These are phyloP conservation scores for Fragosphaeria purpurea DNA, from an alignment of 2,329 filamentous ascomycete genomes.

Conservation along the genomic window DNA sequence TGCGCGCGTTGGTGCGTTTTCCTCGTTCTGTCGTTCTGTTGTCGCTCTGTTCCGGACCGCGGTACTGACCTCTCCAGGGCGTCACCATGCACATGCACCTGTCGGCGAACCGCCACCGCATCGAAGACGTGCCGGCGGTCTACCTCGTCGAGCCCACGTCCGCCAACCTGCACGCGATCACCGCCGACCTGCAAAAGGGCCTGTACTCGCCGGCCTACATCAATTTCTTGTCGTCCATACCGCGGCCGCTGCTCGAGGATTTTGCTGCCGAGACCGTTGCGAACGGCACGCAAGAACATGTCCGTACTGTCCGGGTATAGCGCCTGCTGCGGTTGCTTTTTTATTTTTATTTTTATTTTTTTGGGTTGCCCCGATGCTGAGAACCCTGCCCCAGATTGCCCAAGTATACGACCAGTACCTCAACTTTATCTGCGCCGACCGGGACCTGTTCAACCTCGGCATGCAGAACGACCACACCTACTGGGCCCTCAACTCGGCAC, in stretches of 20 bases:
- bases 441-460: constrained; percentile 87
- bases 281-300: constrained; percentile 65
- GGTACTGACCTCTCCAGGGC: constrained; percentile 32
- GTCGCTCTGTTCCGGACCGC: not conserved
- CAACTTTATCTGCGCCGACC: constrained; percentile 93
- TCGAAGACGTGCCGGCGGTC: constrained; percentile 91
- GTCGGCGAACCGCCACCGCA: constrained; percentile 70
- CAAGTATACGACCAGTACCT: constrained; percentile 95
- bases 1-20: constrained; percentile 55
- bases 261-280: constrained; percentile 83
- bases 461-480: constrained; percentile 88
- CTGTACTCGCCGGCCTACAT: constrained; percentile 91
- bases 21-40: not conserved
- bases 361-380: not conserved
- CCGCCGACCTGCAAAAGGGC: constrained; percentile 72
- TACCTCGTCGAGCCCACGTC: constrained; percentile 88
- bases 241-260: constrained; percentile 82
- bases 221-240: constrained; percentile 93
- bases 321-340: no score
- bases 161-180: constrained; percentile 73
- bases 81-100: constrained; percentile 94
- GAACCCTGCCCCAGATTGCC: constrained; percentile 49
- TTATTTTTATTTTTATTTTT: no score
- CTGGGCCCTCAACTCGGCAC: constrained; percentile 89
- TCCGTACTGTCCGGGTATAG: not conserved